These are phyloP conservation scores for Aspergillus saccharolyticus DNA, from an alignment of 495 filamentous ascomycete genomes.

Conservation along the genomic window DNA sequence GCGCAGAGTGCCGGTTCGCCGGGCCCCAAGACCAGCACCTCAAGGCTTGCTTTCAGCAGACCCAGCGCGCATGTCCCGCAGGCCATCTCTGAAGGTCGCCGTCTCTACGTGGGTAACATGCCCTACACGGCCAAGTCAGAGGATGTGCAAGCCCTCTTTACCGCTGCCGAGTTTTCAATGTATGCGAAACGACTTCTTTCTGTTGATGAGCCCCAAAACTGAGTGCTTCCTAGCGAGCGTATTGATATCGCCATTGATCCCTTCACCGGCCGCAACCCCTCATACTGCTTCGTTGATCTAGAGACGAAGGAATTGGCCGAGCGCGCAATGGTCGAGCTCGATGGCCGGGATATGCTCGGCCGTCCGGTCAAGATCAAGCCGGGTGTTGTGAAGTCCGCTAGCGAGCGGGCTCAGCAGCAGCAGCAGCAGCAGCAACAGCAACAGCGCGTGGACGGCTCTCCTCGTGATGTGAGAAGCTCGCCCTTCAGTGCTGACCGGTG, in stretches of 20 bases:
- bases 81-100: conserved; percentile 39
- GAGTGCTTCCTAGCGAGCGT: conserved; percentile 42
- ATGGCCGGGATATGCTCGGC: conserved; percentile 48
- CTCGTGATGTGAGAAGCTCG: conserved; percentile 17
- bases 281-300: conserved; percentile 69
- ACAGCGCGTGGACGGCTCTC: conserved; percentile 17
- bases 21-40: conserved; percentile 33
- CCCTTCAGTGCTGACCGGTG: conserved; percentile 33
- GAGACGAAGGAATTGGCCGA: conserved; percentile 50
- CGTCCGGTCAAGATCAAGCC: conserved; percentile 58
- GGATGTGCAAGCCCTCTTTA: conserved; percentile 57
- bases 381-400: conserved; percentile 44
- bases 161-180: conserved; percentile 40
- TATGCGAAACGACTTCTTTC: conserved; percentile 20
- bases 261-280: conserved; percentile 62
- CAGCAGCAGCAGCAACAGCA: conserved; percentile 13
- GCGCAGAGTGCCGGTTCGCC: conserved; percentile 24
- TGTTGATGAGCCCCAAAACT: conserved; percentile 18
- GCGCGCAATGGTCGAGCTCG: conserved; percentile 49
- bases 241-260: conserved; percentile 66
- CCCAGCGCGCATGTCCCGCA: conserved; percentile 35
- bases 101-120: conserved; percentile 64
- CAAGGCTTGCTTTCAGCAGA: conserved; percentile 33
- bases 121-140: conserved; percentile 57
- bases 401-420: conserved; percentile 22